These are phyloP conservation scores for Carex scoparia DNA, from an alignment of 176 grass and related monocot genomes.

Conservation along the genomic window DNA sequence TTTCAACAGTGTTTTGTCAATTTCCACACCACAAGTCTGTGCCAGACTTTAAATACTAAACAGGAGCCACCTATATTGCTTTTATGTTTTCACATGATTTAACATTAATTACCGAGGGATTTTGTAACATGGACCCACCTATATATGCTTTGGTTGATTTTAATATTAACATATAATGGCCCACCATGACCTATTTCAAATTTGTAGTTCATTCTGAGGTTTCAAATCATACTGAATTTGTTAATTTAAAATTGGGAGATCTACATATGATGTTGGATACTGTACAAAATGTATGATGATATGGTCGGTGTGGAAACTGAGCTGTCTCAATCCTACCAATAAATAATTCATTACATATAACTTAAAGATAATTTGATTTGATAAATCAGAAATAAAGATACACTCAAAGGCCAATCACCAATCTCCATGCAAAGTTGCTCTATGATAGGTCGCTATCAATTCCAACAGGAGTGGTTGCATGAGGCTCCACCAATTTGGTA, in stretches of 20 bases:
- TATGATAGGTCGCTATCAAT: background rate
- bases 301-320: background rate
- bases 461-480: background rate
- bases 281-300: background rate
- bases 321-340: background rate
- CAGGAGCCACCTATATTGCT: too few relatives aligned
- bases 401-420: background rate
- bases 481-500: background rate
- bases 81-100: too few relatives aligned
- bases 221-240: conserved; percentile 1
- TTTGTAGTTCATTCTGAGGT: background rate
- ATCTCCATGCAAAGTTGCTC: background rate
- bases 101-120: too few relatives aligned
- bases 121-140: background rate
- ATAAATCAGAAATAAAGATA: background rate
- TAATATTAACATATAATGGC: background rate
- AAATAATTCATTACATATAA: background rate
- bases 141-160: background rate
- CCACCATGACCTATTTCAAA: background rate
- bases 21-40: too few relatives aligned
- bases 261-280: background rate
- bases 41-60: too few relatives aligned
- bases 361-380: background rate
- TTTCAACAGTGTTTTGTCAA: too few relatives aligned
- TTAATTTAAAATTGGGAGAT: background rate